phyloP scores from a whole-genome alignment of 1,139 yeast species.

The Magnusiomyces paraingens region DNA sequence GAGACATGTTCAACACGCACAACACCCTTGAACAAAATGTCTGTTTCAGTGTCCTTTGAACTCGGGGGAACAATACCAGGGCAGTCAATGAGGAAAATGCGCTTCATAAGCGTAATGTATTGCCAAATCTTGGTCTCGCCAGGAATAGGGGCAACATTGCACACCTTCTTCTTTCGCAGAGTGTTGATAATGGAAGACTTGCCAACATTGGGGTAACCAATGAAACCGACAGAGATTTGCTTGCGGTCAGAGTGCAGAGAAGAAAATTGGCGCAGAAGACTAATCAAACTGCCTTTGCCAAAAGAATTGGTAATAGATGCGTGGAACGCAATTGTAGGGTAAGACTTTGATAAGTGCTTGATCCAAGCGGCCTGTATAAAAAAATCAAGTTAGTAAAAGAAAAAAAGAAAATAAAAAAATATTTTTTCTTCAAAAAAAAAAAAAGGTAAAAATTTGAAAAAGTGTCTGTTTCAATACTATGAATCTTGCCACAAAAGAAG shows the following conservation, averaged over 20 bases:
- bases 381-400: slow-evolving; percentile 39
- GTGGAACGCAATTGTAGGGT: slow-evolving; percentile 95
- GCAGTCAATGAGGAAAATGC: slow-evolving; percentile 91
- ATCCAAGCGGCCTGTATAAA: slow-evolving; percentile 92
- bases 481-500: slow-evolving; percentile 26
- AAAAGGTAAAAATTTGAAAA: slow-evolving; percentile 8
- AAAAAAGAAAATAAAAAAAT: slow-evolving; percentile 18
- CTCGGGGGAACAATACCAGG: slow-evolving; percentile 99
- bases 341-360: slow-evolving; percentile 81
- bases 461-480: slow-evolving; percentile 38
- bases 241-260: slow-evolving; percentile 86
- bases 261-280: slow-evolving; percentile 86
- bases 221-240: slow-evolving; percentile 94
- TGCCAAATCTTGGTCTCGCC: slow-evolving; percentile 99
- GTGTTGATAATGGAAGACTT: slow-evolving; percentile 95
- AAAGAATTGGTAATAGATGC: slow-evolving; percentile 96
- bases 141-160: slow-evolving; percentile 96
- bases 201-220: slow-evolving; percentile 97
- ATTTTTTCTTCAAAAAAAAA: not conserved
- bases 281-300: slow-evolving; percentile 95
- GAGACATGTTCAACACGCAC: slow-evolving; percentile 97
- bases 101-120: slow-evolving; percentile 92
- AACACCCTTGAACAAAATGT: slow-evolving; percentile 90
- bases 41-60: slow-evolving; percentile 82
- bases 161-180: slow-evolving; percentile 87